Evolutionary conservation across 306 rosid genomes (phyloP).

Genomic region (Vigna radiata): DNA sequence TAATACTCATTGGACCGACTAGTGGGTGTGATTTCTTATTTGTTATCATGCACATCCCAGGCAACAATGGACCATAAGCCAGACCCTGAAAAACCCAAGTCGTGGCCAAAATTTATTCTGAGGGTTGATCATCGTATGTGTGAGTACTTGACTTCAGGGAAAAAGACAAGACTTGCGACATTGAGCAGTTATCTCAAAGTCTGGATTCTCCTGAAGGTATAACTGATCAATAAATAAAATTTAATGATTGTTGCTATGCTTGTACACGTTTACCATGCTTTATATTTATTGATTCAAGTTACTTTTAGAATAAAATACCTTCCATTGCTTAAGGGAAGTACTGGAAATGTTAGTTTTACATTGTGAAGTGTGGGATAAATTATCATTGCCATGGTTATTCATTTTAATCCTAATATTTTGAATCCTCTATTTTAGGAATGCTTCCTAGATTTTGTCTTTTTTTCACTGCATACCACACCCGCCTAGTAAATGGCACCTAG

Average conservation of each 20-base stretch:
- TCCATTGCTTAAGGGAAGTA: conserved; percentile 24
- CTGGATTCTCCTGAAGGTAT: conserved; percentile 92
- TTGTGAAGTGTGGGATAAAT: conserved; percentile 20
- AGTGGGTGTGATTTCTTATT: conserved; percentile 37
- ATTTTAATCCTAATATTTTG: neutral
- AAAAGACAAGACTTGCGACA: conserved; percentile 81
- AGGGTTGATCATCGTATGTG: conserved; percentile 91
- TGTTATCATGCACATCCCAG: conserved; percentile 53
- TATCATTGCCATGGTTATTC: neutral
- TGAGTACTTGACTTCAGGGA: conserved; percentile 81
- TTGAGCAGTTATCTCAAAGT: conserved; percentile 95
- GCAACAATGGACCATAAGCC: conserved; percentile 70
- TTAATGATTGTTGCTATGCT: conserved; percentile 29
- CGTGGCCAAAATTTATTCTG: conserved; percentile 88
- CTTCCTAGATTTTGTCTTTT: conserved; percentile 20
- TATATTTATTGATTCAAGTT: conserved; percentile 28
- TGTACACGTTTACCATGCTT: conserved; percentile 16
- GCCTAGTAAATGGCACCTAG: conserved; percentile 2
- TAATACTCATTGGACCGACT: neutral
- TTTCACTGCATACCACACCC: neutral
- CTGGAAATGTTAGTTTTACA: conserved; percentile 4
- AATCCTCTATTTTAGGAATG: conserved; percentile 3
- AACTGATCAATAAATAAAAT: conserved; percentile 16
- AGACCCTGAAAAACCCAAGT: conserved; percentile 76
- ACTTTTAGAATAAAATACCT: conserved; percentile 9